phyloP scores from a whole-genome alignment of 176 grass and related monocot species.

The Rhipidocladum racemiflorum region DNA sequence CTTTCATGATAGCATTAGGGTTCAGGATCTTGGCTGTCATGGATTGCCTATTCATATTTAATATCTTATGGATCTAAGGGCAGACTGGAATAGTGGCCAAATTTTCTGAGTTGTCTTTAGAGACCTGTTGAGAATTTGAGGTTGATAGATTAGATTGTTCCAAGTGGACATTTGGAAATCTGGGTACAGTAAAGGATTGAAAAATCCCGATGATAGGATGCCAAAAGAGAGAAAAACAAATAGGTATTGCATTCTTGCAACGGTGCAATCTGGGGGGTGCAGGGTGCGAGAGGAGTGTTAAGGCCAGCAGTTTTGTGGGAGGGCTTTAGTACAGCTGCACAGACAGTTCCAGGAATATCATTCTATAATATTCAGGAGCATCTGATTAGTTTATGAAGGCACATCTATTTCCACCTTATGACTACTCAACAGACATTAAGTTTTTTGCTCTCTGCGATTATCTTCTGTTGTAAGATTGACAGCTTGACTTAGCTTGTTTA shows the following conservation, averaged over 20 bases:
- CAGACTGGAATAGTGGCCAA: neutral
- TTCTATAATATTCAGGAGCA: neutral
- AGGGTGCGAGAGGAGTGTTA: neutral
- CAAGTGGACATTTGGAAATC: neutral
- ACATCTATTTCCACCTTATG: neutral
- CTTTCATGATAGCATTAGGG: neutral
- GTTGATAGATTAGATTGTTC: neutral
- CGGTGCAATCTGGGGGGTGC: too few species aligned
- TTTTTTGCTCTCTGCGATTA: neutral
- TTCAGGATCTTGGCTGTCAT: neutral
- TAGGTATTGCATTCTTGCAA: neutral
- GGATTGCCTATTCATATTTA: neutral
- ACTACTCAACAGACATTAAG: neutral
- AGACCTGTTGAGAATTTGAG: neutral
- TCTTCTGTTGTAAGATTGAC: neutral
- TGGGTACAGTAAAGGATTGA: neutral
- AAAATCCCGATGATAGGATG: neutral
- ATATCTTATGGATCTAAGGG: neutral
- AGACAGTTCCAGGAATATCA: neutral
- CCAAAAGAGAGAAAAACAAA: neutral
- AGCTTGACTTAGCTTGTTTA: neutral
- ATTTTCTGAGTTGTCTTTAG: neutral
- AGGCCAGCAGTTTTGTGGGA: neutral
- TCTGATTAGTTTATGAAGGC: neutral
- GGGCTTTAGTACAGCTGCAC: neutral